Conservation (phyloP, 2,329 filamentous ascomycete species). For the Arthrocladium fulminans region DNA sequence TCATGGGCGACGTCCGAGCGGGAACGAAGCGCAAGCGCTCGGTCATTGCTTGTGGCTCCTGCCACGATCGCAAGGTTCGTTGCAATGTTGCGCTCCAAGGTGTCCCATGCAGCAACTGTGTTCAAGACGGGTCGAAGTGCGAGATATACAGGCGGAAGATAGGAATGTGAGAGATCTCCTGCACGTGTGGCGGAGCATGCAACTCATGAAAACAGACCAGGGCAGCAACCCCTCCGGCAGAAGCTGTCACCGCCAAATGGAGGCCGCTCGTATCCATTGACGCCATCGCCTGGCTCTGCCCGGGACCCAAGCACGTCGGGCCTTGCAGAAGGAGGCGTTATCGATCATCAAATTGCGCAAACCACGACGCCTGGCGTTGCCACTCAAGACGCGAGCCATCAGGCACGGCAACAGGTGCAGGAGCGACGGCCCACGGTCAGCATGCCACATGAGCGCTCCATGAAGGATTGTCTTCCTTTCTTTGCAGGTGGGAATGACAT, state of each 20-base stretch:
- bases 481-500: not conserved
- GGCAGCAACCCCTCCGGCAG: constrained; percentile 7
- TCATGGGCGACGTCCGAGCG: too few species aligned
- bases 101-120: constrained; percentile 24
- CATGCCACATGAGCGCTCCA: not conserved
- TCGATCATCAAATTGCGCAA: constrained; percentile 1
- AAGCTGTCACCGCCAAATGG: not conserved
- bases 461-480: not conserved
- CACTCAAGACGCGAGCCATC: not conserved
- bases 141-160: constrained; percentile 12
- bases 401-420: not conserved
- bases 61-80: constrained; percentile 28
- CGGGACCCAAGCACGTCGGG: not conserved
- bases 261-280: constrained; percentile 10
- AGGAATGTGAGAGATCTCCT: constrained; percentile 8
- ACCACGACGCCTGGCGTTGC: not conserved
- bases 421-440: not conserved
- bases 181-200: not conserved
- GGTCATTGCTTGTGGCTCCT: constrained; percentile 27
- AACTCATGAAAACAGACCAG: constrained; percentile 1
- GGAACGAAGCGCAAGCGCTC: constrained; percentile 23
- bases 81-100: constrained; percentile 27
- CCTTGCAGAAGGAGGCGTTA: not conserved
- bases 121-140: constrained; percentile 13
- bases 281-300: constrained; percentile 8